Evolutionary conservation across 1,139 yeast genomes (phyloP), one percentile per base, ranked within the genome.

Genomic region (Schizosaccharomyces versatilis): DNA sequence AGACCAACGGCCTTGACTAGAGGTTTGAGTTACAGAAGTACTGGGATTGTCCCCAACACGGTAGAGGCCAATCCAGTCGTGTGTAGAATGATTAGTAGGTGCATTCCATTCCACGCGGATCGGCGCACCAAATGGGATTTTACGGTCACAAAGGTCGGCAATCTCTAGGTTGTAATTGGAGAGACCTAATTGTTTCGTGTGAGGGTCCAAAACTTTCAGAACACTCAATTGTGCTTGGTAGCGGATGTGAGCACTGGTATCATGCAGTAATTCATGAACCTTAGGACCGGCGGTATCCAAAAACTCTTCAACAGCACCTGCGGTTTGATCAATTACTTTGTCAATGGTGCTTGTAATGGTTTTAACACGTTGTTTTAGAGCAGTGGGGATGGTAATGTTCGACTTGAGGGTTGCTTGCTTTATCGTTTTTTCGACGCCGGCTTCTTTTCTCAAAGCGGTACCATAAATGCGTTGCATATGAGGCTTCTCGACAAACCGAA

Each of bases 401-500:
- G 19, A 12, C 53, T 42, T 24, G 54, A 54, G 6, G 7, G 52
- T 49, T 10, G 63, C 66, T 47, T 74, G 75, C 60, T 75, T 74
- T 60, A 78, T 70, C 1, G 86, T 81, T 64, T 80, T 80, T 54
- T 82, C 75, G 10, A 82, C 81, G 12, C 83, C 83, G 6, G 80
- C 76, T 52, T 66, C 70, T 41, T 66, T 62, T 36, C 70, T 59
- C 48, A 70, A 60, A 57, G 73, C 74, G 60, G 78, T 79, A 32
- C 94, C 94, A 62, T 84, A 84, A 5, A 84, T 72, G 64, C 78
- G 80, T 57, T 80, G 74, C 85, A 84, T 82, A 64, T 84, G 94
- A 36, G 82, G 77, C 62, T 79, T 80, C 64, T 84, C 95, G 58
- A 84, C 80, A 63, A 80, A 80, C 61, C 79, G 78, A 59, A 83